Base-by-base conservation (phyloP, 352 stramenopile species). In the Globisporangium okanoganense region DNA sequence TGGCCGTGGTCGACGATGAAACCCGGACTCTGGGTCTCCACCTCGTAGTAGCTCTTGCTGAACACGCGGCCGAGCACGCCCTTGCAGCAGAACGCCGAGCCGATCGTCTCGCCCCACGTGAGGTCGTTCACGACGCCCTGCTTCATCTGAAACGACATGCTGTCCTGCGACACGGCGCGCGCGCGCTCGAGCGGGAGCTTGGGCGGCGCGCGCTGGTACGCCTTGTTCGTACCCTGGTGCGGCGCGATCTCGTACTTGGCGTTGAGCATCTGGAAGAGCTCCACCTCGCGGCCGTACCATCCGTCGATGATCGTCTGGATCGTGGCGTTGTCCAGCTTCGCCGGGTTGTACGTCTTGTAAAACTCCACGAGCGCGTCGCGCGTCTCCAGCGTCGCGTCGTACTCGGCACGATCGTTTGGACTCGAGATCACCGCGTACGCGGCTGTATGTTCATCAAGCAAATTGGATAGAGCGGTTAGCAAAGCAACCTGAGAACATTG, bases 221-320 rank as follows among this genome's bases (percentile, higher is more conserved):
- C 64, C 53, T 79, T 83, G 56, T 85, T 87, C 20, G 79, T 79
- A 22, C 85, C 85, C 58, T 91, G 75, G 51, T 92, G 82, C 27
- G 85, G 79, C 18, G 77, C 73, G 62, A 94, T 86, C 67, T 94
- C 85, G 63, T 94, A 94, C 68, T 94, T 94, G 58, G 76, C 60
- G 53, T 90, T 90, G 35, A 94, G 82, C 85, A 94, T 94, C 66
- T 85, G 78, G 59, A 94, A 94, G 36, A 94, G 73, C 72, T 94
- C 85, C 29, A 94, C 78, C 48, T 94, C 85, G 29, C 82, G 82
- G 43, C 82, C 85, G 52, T 88, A 87, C 85, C 85, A 94, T 31
- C 85, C 82, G 63, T 94, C 85, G 44, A 94, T 92, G 58, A 94
- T 92, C 9, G 85, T 90, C 65, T 92, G 72, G 62, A 94, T 92